These are phyloP conservation scores for Zygoascus sp. DNA, from an alignment of 1,139 yeast species.

Conservation along the genomic window DNA sequence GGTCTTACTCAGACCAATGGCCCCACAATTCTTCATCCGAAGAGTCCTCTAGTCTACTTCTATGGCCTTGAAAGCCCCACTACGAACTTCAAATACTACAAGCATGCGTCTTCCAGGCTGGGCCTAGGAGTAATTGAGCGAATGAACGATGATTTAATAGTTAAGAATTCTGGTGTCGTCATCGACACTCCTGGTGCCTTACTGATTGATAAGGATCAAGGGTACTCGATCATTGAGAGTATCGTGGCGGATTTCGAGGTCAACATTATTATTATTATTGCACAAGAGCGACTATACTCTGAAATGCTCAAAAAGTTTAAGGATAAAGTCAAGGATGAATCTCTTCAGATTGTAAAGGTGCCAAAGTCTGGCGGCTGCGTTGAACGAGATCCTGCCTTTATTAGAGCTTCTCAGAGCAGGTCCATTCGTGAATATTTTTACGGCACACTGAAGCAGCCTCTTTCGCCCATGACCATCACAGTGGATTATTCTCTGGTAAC, in stretches of 20 bases:
- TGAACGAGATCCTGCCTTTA: constrained; percentile 64
- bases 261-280: constrained; percentile 37
- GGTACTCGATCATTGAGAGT: constrained; percentile 49
- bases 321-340: constrained; percentile 27
- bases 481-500: constrained; percentile 47
- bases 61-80: constrained; percentile 64
- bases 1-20: constrained; percentile 90
- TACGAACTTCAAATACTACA: constrained; percentile 60
- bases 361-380: constrained; percentile 72
- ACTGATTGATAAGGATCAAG: constrained; percentile 36
- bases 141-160: constrained; percentile 49
- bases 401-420: constrained; percentile 67
- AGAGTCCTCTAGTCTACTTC: constrained; percentile 79
- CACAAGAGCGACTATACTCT: constrained; percentile 51
- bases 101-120: constrained; percentile 51
- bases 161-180: constrained; percentile 59
- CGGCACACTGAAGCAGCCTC: constrained; percentile 60
- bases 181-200: constrained; percentile 69
- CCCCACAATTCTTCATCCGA: constrained; percentile 72
- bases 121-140: constrained; percentile 58
- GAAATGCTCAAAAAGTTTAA: constrained; percentile 58
- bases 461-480: constrained; percentile 73
- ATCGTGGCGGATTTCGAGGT: constrained; percentile 58
- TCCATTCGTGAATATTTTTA: constrained; percentile 85
- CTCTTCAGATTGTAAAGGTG: constrained; percentile 52